Evolutionary conservation across 2,329 filamentous ascomycete species (phyloP), one percentile per base, ranked within the genome.

Genomic region (Zasmidium angulare): DNA sequence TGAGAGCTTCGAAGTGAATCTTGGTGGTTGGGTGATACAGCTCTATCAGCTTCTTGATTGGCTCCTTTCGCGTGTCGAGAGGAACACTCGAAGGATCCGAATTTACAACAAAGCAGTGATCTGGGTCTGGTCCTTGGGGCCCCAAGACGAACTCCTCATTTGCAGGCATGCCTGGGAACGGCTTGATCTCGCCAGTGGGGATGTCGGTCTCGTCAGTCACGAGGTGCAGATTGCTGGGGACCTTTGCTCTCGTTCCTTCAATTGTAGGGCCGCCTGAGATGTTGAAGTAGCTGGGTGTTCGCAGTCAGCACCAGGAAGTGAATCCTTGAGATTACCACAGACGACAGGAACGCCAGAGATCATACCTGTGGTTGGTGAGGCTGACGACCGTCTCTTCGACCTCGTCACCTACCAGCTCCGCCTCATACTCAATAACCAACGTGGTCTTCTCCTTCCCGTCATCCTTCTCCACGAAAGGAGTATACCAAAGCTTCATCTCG

Each of bases 321-420:
- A 56, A 29, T 29, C 26, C 26, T 29, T 29, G 26, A 29, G 4
- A 11, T n/a, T n/a, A n/a, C n/a, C n/a, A n/a, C n/a, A 48, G 36
- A 57, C 50, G 23, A 36, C 52, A 29, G 11, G 20, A 46, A 23
- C 50, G 49, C 24, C 23, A 21, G 47, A 22, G 29, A 47, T 43
- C 24, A 26, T 40, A 91, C 89, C 91, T 96, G 80, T 99, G 93
- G 79, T 98, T 99, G 52, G 95, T 98, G 78, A 98, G 84, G 77
- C 93, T 96, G 74, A 98, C 85, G 46, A 87, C 87, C 0, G 93
- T 98, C 82, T 97, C 93, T n/a, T 93, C 87, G 12, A 87, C 88
- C 52, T 89, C 82, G 60, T 85, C 88, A 2, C 84, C 71, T 2
- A 91, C 82, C 50, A 98, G 81, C 75, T 91, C 86, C 20, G 89